A percentile compares a stretch with the other conserved stretches of the same genome.
Evolutionary conservation across 192 early-diverging fungal species (phyloP).

Genomic region (Backusella liffmaniae): DNA sequence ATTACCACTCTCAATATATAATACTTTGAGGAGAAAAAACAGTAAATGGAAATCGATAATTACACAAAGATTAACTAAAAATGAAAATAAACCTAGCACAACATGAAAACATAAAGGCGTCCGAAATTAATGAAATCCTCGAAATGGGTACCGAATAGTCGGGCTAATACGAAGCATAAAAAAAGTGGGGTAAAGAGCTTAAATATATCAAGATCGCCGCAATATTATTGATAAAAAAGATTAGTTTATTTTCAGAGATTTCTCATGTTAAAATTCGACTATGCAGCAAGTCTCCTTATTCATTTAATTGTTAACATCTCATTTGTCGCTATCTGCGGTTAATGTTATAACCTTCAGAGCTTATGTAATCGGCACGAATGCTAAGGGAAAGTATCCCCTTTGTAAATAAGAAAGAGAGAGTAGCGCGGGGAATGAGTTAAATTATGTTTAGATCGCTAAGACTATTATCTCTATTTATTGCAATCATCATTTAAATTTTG

Average conservation of each 20-base stretch:
- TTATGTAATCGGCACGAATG: neutral
- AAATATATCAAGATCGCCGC: neutral
- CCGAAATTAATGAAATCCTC: neutral
- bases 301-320: neutral
- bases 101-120: neutral
- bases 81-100: neutral
- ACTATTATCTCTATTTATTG: neutral
- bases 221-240: neutral
- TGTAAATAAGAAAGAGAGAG: neutral
- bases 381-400: neutral
- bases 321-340: neutral
- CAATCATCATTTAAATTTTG: neutral
- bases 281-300: neutral
- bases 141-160: neutral
- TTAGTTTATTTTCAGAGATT: neutral
- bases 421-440: neutral
- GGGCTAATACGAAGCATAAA: neutral
- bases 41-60: neutral
- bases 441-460: neutral
- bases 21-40: neutral
- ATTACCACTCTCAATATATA: too few species aligned
- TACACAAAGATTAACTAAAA: neutral
- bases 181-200: slow-evolving; percentile 3
- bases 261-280: neutral
- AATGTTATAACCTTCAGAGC: neutral